These are phyloP conservation scores for Forsythia viridissima DNA, from an alignment of 257 asterid genomes.

Conservation along the genomic window DNA sequence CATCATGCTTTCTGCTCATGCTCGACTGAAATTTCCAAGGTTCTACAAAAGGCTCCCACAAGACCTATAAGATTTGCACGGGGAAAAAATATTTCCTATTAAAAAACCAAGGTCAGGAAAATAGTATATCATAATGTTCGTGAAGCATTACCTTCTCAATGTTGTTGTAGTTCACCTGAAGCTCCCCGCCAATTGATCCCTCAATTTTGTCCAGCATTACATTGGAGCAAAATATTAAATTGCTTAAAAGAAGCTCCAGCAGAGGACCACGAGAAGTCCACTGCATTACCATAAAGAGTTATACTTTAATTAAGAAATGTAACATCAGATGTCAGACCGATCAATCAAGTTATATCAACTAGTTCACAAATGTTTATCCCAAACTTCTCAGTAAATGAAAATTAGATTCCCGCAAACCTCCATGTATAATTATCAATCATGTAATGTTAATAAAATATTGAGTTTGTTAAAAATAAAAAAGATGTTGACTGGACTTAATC, in stretches of 20 bases:
- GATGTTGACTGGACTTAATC: background rate
- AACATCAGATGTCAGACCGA: constrained; percentile 9
- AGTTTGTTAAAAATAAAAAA: background rate
- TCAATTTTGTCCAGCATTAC: constrained; percentile 52
- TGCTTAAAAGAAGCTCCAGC: constrained; percentile 65
- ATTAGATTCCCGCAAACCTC: background rate
- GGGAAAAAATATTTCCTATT: constrained; percentile 19
- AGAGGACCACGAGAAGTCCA: constrained; percentile 86
- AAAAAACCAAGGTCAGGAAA: constrained; percentile 10
- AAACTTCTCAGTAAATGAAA: constrained; percentile 1
- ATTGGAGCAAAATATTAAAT: constrained; percentile 41
- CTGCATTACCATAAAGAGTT: constrained; percentile 31
- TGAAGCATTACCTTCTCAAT: constrained; percentile 72
- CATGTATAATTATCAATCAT: background rate
- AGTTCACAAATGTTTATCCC: background rate
- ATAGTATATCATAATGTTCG: constrained; percentile 18
- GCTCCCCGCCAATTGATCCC: constrained; percentile 65
- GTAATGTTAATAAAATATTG: background rate
- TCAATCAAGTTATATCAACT: constrained; percentile 7
- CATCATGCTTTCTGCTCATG: constrained; percentile 59
- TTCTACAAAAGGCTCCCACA: constrained; percentile 95
- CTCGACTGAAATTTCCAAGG: constrained; percentile 77
- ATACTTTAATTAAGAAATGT: constrained; percentile 9
- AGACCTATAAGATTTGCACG: constrained; percentile 51
- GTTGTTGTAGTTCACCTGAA: constrained; percentile 85